Base-by-base conservation (phyloP, 305 asterid genomes). In the Fraxinus nigra region DNA sequence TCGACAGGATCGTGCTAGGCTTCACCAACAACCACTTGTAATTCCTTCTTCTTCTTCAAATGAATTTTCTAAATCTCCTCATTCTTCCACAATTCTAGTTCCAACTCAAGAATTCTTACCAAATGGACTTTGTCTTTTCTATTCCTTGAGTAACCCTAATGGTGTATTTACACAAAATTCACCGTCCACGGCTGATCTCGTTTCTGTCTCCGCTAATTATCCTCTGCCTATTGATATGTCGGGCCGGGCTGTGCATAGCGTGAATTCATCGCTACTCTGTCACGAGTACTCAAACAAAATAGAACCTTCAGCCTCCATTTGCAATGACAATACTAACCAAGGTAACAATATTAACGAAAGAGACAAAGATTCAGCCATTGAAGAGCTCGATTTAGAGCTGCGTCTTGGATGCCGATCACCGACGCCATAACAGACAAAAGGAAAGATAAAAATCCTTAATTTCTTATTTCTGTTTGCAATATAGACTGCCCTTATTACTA, bases 341-440 rank as follows among this genome's bases (percentile, higher is more conserved):
- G 78, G 59, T 40, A 40, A 40, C 14, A 10, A 40, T 40, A 40
- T 9, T 18, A 51, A 78, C 28, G 79, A 56, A 3, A 80, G 34
- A 56, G 76, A 2, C 46, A 74, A 74, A 30, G 86, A 87, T 35
- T 79, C 86, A 6, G 79, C 79, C 70, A 37, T 26, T 2, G 90
- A 88, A 65, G 93, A 89, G 82, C 79, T 93, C 46, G 96, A 93
- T 84, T 83, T 93, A 43, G 97, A 92, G 86, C 92, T 93, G 48
- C 92, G 97, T 18, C 85, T 93, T 32, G 96, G 97, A 46, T 85
- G 91, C 20, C 67, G 84, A 73, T 85, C 80, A 59, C 76, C 82
- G 3, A 72, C 84, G 24, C 65, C 78, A 35, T 82, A 79, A 85
- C 48, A 13, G 61, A 5, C 72, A 40, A 59, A 72, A 35, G 24